Evolutionary conservation across 2,329 filamentous ascomycete species (phyloP).

Genomic region (Colletotrichum destructivum): DNA sequence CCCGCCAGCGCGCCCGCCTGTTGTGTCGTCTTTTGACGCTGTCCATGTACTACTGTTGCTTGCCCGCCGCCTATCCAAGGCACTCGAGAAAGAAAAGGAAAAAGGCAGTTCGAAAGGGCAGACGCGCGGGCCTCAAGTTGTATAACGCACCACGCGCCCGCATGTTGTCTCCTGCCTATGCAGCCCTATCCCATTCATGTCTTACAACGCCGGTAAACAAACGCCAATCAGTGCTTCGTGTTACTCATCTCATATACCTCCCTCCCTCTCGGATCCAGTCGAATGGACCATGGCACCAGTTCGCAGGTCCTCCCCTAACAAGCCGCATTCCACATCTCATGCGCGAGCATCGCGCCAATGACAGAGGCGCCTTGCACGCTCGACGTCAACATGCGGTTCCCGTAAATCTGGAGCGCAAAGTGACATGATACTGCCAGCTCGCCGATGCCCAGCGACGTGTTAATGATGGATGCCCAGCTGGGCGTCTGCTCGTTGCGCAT

Average conservation of each 20-base stretch:
- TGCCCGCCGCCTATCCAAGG: not conserved
- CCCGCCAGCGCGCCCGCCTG: not conserved
- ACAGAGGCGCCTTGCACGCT: slow-evolving; percentile 35
- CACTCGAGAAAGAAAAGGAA: not conserved
- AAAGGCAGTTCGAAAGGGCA: no score
- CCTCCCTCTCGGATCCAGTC: not conserved
- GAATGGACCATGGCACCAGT: not conserved
- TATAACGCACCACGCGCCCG: not conserved
- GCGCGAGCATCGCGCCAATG: slow-evolving; percentile 39
- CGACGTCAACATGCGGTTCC: slow-evolving; percentile 18
- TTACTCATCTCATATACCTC: slow-evolving; percentile 24
- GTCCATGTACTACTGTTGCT: not conserved
- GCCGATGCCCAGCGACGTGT: slow-evolving; percentile 34
- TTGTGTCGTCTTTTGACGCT: slow-evolving; percentile 3
- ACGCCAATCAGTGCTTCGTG: slow-evolving; percentile 34
- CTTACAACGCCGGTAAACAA: slow-evolving; percentile 23
- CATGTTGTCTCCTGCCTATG: slow-evolving; percentile 4
- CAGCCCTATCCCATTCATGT: slow-evolving; percentile 2
- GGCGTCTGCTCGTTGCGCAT: slow-evolving; percentile 31
- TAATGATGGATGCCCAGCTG: slow-evolving; percentile 35
- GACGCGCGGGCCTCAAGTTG: not conserved
- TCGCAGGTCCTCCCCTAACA: slow-evolving; percentile 8
- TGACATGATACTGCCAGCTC: slow-evolving; percentile 41
- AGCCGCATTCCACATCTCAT: slow-evolving; percentile 41
- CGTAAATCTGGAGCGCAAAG: slow-evolving; percentile 40